Evolutionary conservation across 2,329 filamentous ascomycete genomes (phyloP), one percentile per base, ranked within the genome.

Genomic region (Sclerotinia nivalis): DNA sequence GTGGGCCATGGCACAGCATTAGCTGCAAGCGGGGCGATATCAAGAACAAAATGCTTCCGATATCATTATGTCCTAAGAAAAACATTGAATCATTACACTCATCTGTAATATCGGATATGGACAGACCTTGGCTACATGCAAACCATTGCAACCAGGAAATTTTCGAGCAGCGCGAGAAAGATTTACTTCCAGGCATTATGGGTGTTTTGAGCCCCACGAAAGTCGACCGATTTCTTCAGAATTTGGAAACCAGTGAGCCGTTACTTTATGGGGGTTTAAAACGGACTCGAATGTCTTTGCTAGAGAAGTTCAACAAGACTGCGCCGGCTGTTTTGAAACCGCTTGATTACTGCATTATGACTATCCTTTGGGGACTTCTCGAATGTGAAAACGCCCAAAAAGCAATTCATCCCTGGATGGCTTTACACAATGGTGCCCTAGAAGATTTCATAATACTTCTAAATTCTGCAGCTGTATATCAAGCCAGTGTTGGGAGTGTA

Each of bases 11-110:
- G 71, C 40, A 67, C n/a, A 56, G 52, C 10, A 40, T 72, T 34
- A 70, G 70, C 2, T 72, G 71, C 49, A 70, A 67, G 22, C 64
- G 71, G 13, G 65, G 71, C n/a, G 69, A 61, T 47, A 61, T 72
- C 43, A 69, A 67, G 31, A 45, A 66, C 7, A 62, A 55, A 54
- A 72, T 72, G 60, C n/a, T 58, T n/a, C 60, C 60, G 25, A 25
- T 72, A 18, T n/a, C 28, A 4, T 60, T 71, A 18, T 72, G 71
- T 55, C 34, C 25, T 9, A 45, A 18, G 18, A 43, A 18, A 45
- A 49, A 13, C 3, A 12, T 40, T 4, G 10, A 13, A 50, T 25
- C 49, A 6, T 22, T 20, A n/a, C 13, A 6, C 18, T 15, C 34
- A 52, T 54, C 49, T 18, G 22, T 2, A 43, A 10, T 47, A 31